phyloP scores from a whole-genome alignment of 2,329 filamentous ascomycete species.

The Microdochium nivale region DNA sequence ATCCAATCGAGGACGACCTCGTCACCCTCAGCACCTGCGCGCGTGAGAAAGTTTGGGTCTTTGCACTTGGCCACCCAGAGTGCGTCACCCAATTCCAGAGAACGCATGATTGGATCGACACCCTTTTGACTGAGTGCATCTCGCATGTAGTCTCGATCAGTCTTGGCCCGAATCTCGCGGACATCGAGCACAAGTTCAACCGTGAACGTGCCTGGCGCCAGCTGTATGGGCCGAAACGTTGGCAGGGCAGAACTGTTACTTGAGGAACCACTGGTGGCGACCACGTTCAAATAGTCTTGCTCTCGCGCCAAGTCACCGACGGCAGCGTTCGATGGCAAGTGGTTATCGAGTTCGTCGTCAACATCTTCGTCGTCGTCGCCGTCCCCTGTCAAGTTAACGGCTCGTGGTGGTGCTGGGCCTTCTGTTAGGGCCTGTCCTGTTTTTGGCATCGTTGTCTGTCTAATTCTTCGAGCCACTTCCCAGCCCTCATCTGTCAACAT shows the following conservation, averaged over 20 bases:
- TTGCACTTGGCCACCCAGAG: conserved; percentile 72
- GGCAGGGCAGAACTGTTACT: conserved; percentile 26
- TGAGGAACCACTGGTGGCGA: conserved; percentile 25
- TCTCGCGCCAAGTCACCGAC: background rate
- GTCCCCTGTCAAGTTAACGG: background rate
- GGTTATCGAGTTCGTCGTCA: background rate
- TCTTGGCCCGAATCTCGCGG: conserved; percentile 65
- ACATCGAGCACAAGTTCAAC: conserved; percentile 67
- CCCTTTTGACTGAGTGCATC: conserved; percentile 61
- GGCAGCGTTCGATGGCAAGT: conserved; percentile 9
- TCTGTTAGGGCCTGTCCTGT: conserved; percentile 6
- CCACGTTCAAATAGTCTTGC: conserved; percentile 25
- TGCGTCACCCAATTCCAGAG: conserved; percentile 65
- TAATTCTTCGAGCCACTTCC: conserved; percentile 61
- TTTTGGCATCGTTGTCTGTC: conserved; percentile 34
- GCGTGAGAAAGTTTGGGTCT: conserved; percentile 45
- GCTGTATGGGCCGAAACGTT: conserved; percentile 47
- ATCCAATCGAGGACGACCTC: conserved; percentile 75
- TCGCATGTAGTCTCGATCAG: conserved; percentile 69
- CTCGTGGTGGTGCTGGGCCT: background rate
- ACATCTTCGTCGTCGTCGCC: conserved; percentile 5
- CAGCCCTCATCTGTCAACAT: conserved; percentile 68
- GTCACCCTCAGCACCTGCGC: conserved; percentile 51
- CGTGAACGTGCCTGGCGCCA: conserved; percentile 59
- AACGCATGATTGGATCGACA: conserved; percentile 56